Evolutionary conservation across 1,284 basidiomycete genomes (phyloP).

Genomic region (Cutaneotrichosporon sp.): DNA sequence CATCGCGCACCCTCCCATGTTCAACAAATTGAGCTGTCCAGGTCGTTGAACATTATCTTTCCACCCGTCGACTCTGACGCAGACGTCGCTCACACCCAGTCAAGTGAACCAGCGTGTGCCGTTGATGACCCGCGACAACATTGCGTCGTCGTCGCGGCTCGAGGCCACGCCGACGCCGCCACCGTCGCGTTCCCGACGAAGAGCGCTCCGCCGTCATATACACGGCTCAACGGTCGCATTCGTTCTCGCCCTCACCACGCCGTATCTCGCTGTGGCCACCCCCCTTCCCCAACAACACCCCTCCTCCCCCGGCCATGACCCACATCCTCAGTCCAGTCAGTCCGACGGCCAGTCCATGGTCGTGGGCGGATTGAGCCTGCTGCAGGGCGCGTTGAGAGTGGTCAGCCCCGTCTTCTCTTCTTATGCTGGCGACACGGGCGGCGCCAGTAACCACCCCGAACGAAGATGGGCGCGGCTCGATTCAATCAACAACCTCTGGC

Average conservation of each 20-base stretch:
- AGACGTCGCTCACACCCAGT: background rate
- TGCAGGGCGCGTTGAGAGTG: too few species aligned
- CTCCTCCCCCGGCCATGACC: slow-evolving; percentile 8
- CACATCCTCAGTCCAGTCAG: background rate
- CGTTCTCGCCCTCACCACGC: slow-evolving; percentile 27
- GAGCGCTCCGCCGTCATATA: background rate
- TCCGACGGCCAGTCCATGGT: background rate
- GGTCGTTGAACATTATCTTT: too few species aligned
- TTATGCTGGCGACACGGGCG: background rate
- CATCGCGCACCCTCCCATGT: too few species aligned
- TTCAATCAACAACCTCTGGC: slow-evolving; percentile 4
- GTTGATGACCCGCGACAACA: background rate
- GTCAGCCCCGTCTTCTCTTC: too few species aligned
- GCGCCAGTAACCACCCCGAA: too few species aligned
- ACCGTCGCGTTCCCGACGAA: background rate
- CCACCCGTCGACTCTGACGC: too few species aligned
- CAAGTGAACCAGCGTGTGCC: background rate
- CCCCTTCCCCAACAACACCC: background rate
- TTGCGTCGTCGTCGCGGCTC: slow-evolving; percentile 15
- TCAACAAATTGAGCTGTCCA: too few species aligned
- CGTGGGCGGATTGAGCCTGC: too few species aligned
- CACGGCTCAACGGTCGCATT: slow-evolving; percentile 12
- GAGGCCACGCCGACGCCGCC: background rate
- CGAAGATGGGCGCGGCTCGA: slow-evolving; percentile 14
- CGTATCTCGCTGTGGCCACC: slow-evolving; percentile 26